phyloP scores from a whole-genome alignment of 768 basidiomycete species.

The Lanmaoa pseudosensibilis region DNA sequence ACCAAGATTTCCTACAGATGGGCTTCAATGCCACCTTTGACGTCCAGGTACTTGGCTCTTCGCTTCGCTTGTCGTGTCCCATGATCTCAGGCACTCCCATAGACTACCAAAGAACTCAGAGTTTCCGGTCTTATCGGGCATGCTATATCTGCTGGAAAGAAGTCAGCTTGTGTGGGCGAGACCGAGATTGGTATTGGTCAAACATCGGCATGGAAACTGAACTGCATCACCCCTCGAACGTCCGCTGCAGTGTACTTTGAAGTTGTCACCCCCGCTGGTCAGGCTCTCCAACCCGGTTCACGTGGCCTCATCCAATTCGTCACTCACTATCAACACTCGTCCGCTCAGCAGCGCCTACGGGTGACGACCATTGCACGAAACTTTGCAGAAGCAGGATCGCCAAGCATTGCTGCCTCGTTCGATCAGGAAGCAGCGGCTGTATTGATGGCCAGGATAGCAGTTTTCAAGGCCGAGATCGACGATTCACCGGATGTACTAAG shows the following conservation, averaged over 20 bases:
- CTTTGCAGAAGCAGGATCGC: slow-evolving; percentile 97
- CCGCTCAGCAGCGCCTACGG: slow-evolving; percentile 90
- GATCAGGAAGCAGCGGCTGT: slow-evolving; percentile 99
- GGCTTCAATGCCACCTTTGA: slow-evolving; percentile 99
- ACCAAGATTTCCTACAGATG: slow-evolving; percentile 90
- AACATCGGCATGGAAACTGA: slow-evolving; percentile 98
- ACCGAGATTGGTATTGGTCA: slow-evolving; percentile 99
- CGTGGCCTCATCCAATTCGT: slow-evolving; percentile 97
- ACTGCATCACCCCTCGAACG: slow-evolving; percentile 82
- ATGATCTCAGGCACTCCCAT: slow-evolving; percentile 6
- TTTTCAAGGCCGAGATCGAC: slow-evolving; percentile 99
- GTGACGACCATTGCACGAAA: slow-evolving; percentile 98
- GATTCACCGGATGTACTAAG: slow-evolving; percentile 94
- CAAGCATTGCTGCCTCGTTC: slow-evolving; percentile 88
- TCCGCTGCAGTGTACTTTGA: slow-evolving; percentile 96
- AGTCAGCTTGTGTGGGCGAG: slow-evolving; percentile 94
- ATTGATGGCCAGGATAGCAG: slow-evolving; percentile 96
- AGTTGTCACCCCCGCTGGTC: slow-evolving; percentile 95
- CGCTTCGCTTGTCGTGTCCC: neutral
- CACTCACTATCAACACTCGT: slow-evolving; percentile 97
- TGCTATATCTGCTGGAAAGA: slow-evolving; percentile 96
- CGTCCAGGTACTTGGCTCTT: slow-evolving; percentile 65
- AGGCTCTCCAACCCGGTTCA: slow-evolving; percentile 84
- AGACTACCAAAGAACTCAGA: slow-evolving; percentile 99
- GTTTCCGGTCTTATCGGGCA: slow-evolving; percentile 98